phyloP scores from a whole-genome alignment of 2,329 filamentous ascomycete species.

The Fusarium sulawesiense region DNA sequence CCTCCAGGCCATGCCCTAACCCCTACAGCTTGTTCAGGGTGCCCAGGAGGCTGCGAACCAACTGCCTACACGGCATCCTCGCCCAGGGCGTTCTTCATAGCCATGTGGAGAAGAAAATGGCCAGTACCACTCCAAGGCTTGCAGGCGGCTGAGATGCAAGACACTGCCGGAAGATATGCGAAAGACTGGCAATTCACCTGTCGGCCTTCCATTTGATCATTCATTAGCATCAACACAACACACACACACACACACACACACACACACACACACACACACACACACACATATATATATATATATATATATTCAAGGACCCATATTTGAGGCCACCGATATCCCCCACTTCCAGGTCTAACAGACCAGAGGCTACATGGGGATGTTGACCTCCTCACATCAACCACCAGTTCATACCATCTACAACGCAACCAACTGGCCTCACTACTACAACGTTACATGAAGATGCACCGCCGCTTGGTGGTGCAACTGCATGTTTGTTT shows the following conservation, averaged over 20 bases:
- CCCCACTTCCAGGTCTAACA: too few species aligned
- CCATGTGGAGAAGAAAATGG: conserved; percentile 76
- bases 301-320: not conserved
- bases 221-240: not conserved
- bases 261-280: too few species aligned
- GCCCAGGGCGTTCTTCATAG: conserved; percentile 81
- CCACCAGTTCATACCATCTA: too few species aligned
- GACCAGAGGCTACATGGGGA: too few species aligned
- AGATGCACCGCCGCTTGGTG: conserved; percentile 90
- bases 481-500: conserved; percentile 69
- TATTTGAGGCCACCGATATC: too few species aligned
- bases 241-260: too few species aligned
- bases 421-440: too few species aligned
- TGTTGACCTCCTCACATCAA: too few species aligned
- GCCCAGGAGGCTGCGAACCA: too few species aligned
- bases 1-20: too few species aligned
- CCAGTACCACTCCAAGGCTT: conserved; percentile 93
- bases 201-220: not conserved
- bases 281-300: not conserved
- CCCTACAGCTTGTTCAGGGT: too few species aligned
- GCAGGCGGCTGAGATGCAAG: conserved; percentile 43
- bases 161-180: not conserved
- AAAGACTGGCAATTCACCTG: not conserved
- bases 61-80: conserved; percentile 84
- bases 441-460: conserved; percentile 67